Base-by-base conservation (phyloP, 2,329 filamentous ascomycete genomes). In the Scedosporium apiospermum region DNA sequence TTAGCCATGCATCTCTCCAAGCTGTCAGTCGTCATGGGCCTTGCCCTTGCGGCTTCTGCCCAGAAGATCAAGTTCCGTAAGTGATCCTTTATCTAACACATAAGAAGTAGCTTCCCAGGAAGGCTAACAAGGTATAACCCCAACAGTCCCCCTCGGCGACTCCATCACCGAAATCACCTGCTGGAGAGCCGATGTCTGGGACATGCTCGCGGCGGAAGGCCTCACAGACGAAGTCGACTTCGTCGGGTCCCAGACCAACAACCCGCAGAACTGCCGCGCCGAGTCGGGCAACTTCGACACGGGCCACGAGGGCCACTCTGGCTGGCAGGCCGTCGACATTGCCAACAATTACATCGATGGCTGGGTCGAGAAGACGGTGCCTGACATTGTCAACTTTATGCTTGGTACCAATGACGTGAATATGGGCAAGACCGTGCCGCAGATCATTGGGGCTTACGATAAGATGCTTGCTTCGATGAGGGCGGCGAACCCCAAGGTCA, bases 151-250 rank as follows among this genome's bases (percentile, higher is more conserved):
- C 5, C 69, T 78, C 14, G 76, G 76, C 6, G 76, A 78, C 67
- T 74, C 71, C 64, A 77, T 78, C 66, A 79, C 77, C 2, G 76
- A 78, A 65, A 75, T 78, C 60, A 77, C 73, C 51, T 78, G 77
- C 68, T 78, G 76, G 77, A 70, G 77, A 10, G 69, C 75, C 14
- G 64, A 73, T 14, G 68, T 78, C 7, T 78, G 76, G 76, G 71
- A 75, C 64, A 68, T 70, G 64, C 69, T 78, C 6, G 68, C 69
- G 23, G 67, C 67, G 4, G 74, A 71, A 41, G 71, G 71, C 12
- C 64, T 74, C 3, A 68, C 73, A 23, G 64, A 67, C 55, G 65
- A 68, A 57, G 71, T 77, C 62, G 68, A 78, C 65, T 77, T 77
- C 62, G 76, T 78, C 4, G 76, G 77, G 30, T 75, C 74, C 63